Evolutionary conservation across 2,329 filamentous ascomycete species (phyloP), one percentile per base, ranked within the genome.

Genomic region (Spiromastix sp.): DNA sequence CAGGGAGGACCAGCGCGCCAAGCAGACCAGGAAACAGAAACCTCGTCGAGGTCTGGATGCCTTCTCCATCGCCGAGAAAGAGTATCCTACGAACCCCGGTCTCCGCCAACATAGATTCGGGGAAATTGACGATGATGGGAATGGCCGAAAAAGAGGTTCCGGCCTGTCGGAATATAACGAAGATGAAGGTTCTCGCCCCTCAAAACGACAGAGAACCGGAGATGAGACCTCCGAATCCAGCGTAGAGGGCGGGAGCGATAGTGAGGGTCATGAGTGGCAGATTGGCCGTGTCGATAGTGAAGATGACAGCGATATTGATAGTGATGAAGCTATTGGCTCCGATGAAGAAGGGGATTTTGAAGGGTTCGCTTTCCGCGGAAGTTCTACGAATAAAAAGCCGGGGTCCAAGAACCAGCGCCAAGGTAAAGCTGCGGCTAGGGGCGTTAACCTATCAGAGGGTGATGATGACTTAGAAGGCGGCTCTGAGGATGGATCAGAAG

Each of bases 341-440:
- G 91, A 84, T 49, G 87, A 94, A 50, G 79, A 91, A 50, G 87
- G 93, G 54, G 73, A 71, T 43, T 93, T 93, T 45, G 77, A 85
- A 44, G 83, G 77, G 8, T 93, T 80, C 49, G 74, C 72, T 3
- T 82, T 82, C 50, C 67, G 75, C 21, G 77, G 77, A 20, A 74
- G 70, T 45, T 68, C 68, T n/a, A 54, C 50, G 40, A 63, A 56
- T 33, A 47, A 52, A 39, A 54, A 51, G 34, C n/a, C n/a, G n/a
- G n/a, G n/a, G n/a, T 39, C 39, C 22, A 33, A 36, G 11, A 26
- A n/a, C 8, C 22, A 27, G 34, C 40, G 37, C 19, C 43, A 34
- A 20, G 19, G 18, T 33, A 43, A 43, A 45, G n/a, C n/a, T n/a
- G n/a, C n/a, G n/a, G n/a, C n/a, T n/a, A n/a, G n/a, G 39, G 43